A percentile compares a stretch with the other conserved stretches of the same genome.
phyloP scores from a whole-genome alignment of 805 yeast genomes.

The Kockiozyma suomiensis region DNA sequence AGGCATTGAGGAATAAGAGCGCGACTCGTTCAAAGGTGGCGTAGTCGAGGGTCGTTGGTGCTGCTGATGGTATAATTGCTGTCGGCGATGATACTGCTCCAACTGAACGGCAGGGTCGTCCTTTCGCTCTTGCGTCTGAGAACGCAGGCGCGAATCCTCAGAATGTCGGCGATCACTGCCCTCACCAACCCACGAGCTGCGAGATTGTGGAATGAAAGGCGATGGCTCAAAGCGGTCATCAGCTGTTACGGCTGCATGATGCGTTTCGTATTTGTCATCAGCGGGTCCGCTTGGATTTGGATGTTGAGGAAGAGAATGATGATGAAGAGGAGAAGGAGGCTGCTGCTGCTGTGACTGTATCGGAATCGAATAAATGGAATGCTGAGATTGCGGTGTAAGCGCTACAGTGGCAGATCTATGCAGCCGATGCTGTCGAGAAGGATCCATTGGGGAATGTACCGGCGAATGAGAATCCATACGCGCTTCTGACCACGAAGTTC shows the following conservation, averaged over 20 bases:
- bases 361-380: neutral
- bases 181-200: neutral
- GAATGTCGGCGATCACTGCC: neutral
- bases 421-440: neutral
- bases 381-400: neutral
- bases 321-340: too few species aligned
- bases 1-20: neutral
- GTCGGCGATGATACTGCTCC: conserved; percentile 16
- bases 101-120: conserved; percentile 2
- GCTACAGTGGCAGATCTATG: neutral
- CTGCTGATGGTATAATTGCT: conserved; percentile 20
- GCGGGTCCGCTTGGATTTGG: too few species aligned
- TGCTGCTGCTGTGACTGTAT: neutral
- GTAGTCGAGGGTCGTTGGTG: conserved; percentile 1
- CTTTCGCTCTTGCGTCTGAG: neutral
- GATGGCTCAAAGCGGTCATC: too few species aligned
- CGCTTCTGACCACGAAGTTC: neutral
- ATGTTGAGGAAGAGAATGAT: conserved; percentile 1
- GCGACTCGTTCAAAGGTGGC: neutral
- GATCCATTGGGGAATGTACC: neutral
- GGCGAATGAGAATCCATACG: neutral
- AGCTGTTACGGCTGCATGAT: too few species aligned
- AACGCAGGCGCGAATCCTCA: neutral
- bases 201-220: too few species aligned
- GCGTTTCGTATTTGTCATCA: too few species aligned